Conservation (phyloP, 2,329 filamentous ascomycete genomes). For the Paraconiothyrium brasiliense region DNA sequence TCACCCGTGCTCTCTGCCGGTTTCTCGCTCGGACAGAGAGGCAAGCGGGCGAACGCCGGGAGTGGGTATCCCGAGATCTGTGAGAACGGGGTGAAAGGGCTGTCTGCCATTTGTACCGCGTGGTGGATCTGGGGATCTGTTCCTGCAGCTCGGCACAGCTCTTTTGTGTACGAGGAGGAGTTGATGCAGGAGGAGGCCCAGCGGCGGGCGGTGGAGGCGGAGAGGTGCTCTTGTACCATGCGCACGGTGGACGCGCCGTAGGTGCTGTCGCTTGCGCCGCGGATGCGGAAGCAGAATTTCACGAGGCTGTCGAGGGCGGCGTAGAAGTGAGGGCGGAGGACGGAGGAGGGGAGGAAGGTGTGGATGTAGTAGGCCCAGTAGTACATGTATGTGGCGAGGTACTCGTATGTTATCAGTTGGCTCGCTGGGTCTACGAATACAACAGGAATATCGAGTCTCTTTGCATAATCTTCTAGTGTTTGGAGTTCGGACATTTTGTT, state of each 20-base stretch:
- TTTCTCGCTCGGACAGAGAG: slow-evolving; percentile 34
- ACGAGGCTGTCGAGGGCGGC: slow-evolving; percentile 40
- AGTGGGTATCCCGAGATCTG: slow-evolving; percentile 14
- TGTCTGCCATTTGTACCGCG: slow-evolving; percentile 38
- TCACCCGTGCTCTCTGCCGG: slow-evolving; percentile 15
- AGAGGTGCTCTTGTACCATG: slow-evolving; percentile 37
- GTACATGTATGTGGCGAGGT: slow-evolving; percentile 41
- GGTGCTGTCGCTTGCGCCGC: slow-evolving; percentile 29
- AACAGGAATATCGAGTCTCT: slow-evolving; percentile 35
- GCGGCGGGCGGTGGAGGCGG: slow-evolving; percentile 23
- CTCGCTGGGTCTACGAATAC: slow-evolving; percentile 39
- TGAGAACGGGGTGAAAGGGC: slow-evolving; percentile 31
- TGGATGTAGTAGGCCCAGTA: slow-evolving; percentile 45
- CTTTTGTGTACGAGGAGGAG: slow-evolving; percentile 31
- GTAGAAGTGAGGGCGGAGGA: slow-evolving; percentile 33
- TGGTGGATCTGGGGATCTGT: slow-evolving; percentile 34
- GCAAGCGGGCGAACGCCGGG: slow-evolving; percentile 37
- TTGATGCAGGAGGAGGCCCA: slow-evolving; percentile 40
- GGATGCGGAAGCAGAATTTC: slow-evolving; percentile 40
- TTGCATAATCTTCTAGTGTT: slow-evolving; percentile 36
- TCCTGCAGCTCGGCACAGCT: slow-evolving; percentile 29
- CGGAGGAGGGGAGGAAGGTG: slow-evolving; percentile 33
- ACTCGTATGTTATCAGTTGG: slow-evolving; percentile 32
- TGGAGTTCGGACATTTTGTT: slow-evolving; percentile 36
- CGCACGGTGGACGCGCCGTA: slow-evolving; percentile 32